A percentile compares a stretch with the other conserved stretches of the same genome.
phyloP scores from a whole-genome alignment of 176 grass and related monocot species.

The Dendrocalamus sinicus region DNA sequence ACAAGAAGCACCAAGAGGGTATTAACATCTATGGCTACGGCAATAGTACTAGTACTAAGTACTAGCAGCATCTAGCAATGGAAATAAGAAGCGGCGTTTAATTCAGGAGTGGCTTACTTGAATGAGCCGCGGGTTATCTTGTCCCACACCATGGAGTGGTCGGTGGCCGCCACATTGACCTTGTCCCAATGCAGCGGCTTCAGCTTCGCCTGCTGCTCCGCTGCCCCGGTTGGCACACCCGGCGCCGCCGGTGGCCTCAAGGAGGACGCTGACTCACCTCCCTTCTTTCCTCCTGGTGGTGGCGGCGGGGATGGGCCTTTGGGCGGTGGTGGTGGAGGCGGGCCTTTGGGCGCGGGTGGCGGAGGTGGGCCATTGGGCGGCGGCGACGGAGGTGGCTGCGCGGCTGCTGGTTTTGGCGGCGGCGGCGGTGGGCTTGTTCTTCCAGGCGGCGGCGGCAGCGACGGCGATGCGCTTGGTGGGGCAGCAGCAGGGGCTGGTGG shows the following conservation, averaged over 20 bases:
- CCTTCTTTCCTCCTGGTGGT: constrained; percentile 48
- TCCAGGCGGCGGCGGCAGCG: not conserved
- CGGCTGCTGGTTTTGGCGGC: constrained; percentile 44
- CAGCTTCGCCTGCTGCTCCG: constrained; percentile 60
- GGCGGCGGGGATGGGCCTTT: constrained; percentile 55
- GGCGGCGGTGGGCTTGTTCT: not conserved
- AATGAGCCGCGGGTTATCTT: constrained; percentile 88
- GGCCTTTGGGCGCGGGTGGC: constrained; percentile 50
- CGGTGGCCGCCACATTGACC: constrained; percentile 64
- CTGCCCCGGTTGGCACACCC: constrained; percentile 31
- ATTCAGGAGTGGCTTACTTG: constrained; percentile 67
- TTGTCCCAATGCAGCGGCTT: constrained; percentile 99
- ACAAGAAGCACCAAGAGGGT: not conserved
- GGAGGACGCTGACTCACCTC: constrained; percentile 44
- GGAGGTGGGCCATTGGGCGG: constrained; percentile 32
- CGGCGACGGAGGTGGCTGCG: constrained; percentile 45
- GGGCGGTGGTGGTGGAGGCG: constrained; percentile 56
- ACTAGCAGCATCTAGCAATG: not conserved
- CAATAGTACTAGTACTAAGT: not conserved
- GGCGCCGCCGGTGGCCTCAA: constrained; percentile 68
- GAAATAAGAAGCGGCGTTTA: constrained; percentile 14
- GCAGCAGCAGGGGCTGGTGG: constrained; percentile 26
- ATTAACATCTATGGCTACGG: constrained; percentile 1
- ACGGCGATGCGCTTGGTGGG: constrained; percentile 24
- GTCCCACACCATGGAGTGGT: constrained; percentile 99